Evolutionary conservation across 2,329 filamentous ascomycete species (phyloP), one percentile per base, ranked within the genome.

Genomic region (Colletotrichum coccodes): DNA sequence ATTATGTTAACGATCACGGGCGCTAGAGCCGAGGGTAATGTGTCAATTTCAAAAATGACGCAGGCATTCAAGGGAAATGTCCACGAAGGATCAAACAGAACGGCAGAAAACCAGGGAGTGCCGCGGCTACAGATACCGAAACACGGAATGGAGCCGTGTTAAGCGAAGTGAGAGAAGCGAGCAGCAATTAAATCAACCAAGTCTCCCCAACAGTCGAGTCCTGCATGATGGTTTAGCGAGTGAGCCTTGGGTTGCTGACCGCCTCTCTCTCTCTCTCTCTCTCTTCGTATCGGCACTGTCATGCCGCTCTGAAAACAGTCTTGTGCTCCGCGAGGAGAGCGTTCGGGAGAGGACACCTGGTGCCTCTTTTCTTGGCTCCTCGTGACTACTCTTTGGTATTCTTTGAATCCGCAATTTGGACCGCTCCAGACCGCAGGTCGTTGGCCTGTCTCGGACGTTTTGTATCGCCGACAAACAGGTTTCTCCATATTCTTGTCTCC

Each of bases 251-350:
- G 64, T 53, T 52, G 53, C 40, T 60, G 60, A 26, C 44, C 57
- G 50, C 40, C 28, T 47, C 23, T 18, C 38, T 28, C 36, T 44
- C 52, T 49, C 64, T 44, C 44, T 52, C 59, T 26, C 52, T 30
- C 32, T 62, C n/a, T n/a, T n/a, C 60, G 38, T 66, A 32, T 40
- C 23, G 49, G 63, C 28, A 30, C 42, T 50, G 50, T 42, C 56
- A 36, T 1, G 34, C 42, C 53, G 60, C 60, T 68, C 61, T 61
- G 61, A 68, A 68, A 65, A 40, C 65, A 65, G 53, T 16, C 12
- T 36, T 49, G 32, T 44, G 38, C 40, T 60, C 54, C 40, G 61
- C 36, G 60, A 23, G 18, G n/a, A n/a, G 23, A 16, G 16, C 21
- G 36, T 21, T 60, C 3, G 34, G 32, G 40, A 57, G 26, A 16